A percentile compares a stretch with the other conserved stretches of the same genome.
phyloP scores from a whole-genome alignment of 352 stramenopile genomes.

The Blastocystis sp. region DNA sequence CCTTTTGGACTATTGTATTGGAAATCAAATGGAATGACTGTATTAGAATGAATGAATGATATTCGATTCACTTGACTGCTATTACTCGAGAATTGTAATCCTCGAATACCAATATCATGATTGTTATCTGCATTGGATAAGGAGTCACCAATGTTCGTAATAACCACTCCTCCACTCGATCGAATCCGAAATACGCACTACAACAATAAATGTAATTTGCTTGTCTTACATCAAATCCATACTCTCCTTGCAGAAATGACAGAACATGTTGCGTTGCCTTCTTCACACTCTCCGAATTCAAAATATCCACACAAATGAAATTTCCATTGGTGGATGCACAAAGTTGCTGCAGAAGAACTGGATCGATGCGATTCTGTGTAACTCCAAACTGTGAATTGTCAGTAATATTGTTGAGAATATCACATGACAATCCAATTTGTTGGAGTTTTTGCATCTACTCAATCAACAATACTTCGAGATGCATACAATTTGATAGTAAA shows the following conservation, averaged over 20 bases:
- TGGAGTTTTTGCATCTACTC: not conserved
- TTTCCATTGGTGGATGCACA: not conserved
- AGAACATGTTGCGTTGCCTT: not conserved
- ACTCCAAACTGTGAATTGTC: not conserved
- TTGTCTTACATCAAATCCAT: constrained; percentile 15
- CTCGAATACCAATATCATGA: not conserved
- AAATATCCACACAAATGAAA: constrained; percentile 27
- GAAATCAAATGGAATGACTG: constrained; percentile 34
- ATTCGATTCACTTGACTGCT: constrained; percentile 17
- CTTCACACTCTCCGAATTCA: not conserved
- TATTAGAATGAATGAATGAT: not conserved
- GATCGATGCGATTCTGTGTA: constrained; percentile 20
- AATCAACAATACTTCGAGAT: not conserved
- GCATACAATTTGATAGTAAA: not conserved
- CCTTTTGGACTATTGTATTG: constrained; percentile 18
- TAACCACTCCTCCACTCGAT: constrained; percentile 22
- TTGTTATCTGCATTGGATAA: not conserved
- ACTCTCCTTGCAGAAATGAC: constrained; percentile 1
- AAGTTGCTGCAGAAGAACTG: not conserved
- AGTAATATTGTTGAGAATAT: constrained; percentile 36
- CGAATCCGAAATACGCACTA: constrained; percentile 39
- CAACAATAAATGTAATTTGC: not conserved
- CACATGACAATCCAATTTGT: not conserved
- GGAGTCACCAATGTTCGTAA: not conserved
- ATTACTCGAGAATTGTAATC: constrained; percentile 47